Evolutionary conservation across 2,329 filamentous ascomycete species (phyloP), one percentile per base, ranked within the genome.

Genomic region (Ambrosiella xylebori): DNA sequence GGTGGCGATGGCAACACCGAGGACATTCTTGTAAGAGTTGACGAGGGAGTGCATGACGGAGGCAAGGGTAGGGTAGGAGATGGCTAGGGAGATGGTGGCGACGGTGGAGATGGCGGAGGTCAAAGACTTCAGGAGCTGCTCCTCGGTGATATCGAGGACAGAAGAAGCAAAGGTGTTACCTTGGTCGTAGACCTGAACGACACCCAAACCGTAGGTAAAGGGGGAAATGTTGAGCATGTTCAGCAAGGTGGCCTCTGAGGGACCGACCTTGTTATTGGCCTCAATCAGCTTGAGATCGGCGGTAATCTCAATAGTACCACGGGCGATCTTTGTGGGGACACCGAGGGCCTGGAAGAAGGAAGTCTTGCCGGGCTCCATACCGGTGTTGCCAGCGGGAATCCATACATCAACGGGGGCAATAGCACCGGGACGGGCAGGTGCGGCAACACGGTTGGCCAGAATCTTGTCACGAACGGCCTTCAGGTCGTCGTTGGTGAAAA

Each of bases 341-440:
- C 91, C 91, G 76, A 98, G 93, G 70, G 93, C 93, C 85, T 98
- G 93, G 90, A 98, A 98, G 89, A 98, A 98, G 73, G 93, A 97
- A 71, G 93, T 98, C 87, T 98, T 98, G 76, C 94, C 94, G 73
- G 93, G 94, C 77, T 98, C 93, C 93, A 98, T 98, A 79, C 93
- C 93, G 70, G 93, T 98, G 86, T 98, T 98, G 76, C 93, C 93
- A 67, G 90, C 93, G 66, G 93, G 93, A 66, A 98, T 74, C 79
- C 77, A 98, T 73, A 98, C 93, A 75, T 98, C 94, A 70, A 72
- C 76, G 66, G 94, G 93, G 66, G 93, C 94, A 68, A 98, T 70
- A 70, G 94, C 93, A 85, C 94, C 94, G 69, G 93, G 91, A 88
- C 93, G 89, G 67, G 93, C 93, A 65, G 93, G 93, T 65, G 93